A percentile compares a stretch with the other conserved stretches of the same genome.
These are phyloP conservation scores for Ceratocystis cubensis DNA, from an alignment of 2,329 filamentous ascomycete genomes.

Conservation along the genomic window DNA sequence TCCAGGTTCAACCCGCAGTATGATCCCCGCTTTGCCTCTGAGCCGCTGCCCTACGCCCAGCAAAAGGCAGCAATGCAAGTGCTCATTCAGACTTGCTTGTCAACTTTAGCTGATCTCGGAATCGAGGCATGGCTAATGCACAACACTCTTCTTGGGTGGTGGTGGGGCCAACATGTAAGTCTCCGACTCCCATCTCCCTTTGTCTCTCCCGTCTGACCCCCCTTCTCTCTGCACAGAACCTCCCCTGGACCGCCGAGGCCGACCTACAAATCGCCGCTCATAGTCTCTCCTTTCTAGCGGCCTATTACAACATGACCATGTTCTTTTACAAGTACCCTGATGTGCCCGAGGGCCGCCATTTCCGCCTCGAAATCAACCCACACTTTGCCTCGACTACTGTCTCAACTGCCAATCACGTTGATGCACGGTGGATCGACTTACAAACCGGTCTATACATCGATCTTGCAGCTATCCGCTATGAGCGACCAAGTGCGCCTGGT, in stretches of 20 bases:
- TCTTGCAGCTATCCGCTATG: conserved; percentile 39
- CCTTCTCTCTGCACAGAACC: conserved; percentile 34
- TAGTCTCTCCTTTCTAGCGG: conserved; percentile 53
- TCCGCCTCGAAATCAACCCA: conserved; percentile 40
- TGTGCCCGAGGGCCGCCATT: conserved; percentile 32
- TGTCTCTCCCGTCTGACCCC: conserved; percentile 14
- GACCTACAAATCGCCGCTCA: conserved; percentile 59
- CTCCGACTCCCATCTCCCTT: background rate
- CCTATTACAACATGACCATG: conserved; percentile 50
- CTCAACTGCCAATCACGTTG: conserved; percentile 24
- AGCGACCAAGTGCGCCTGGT: conserved; percentile 31
- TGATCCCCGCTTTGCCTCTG: conserved; percentile 31
- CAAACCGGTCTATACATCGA: conserved; percentile 38
- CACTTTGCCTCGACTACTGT: conserved; percentile 30
- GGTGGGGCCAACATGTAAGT: conserved; percentile 55
- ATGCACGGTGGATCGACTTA: conserved; percentile 39
- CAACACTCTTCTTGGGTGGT: conserved; percentile 75
- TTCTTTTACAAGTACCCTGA: conserved; percentile 34
- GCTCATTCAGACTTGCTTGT: conserved; percentile 60
- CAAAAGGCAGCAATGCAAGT: conserved; percentile 49
- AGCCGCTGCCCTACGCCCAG: conserved; percentile 39
- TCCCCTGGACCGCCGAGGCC: conserved; percentile 68
- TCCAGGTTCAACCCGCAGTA: conserved; percentile 29
- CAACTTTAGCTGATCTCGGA: conserved; percentile 51
- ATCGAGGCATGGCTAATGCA: conserved; percentile 76